phyloP scores from a whole-genome alignment of 2,329 filamentous ascomycete species.

The Colletotrichum endophyticum region DNA sequence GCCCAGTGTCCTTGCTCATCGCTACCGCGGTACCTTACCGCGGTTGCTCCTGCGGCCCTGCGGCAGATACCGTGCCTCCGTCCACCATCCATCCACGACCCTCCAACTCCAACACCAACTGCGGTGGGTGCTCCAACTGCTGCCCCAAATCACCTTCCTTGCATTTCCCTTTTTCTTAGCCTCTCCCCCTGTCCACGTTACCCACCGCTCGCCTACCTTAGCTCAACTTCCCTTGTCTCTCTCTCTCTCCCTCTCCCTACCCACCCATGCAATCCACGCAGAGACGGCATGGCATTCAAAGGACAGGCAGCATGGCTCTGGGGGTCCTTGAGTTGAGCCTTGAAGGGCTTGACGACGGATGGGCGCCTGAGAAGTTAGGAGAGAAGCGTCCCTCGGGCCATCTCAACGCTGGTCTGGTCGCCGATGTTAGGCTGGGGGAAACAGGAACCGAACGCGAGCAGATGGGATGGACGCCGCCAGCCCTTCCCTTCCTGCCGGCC shows the following conservation, averaged over 20 bases:
- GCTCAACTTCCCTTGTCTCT: background rate
- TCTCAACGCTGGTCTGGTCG: background rate
- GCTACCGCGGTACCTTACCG: slow-evolving; percentile 14
- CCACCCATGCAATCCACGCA: background rate
- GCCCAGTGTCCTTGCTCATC: background rate
- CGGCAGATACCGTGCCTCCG: slow-evolving; percentile 16
- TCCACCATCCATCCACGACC: background rate
- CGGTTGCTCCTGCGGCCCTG: background rate
- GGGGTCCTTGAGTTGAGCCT: background rate
- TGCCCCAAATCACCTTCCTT: background rate
- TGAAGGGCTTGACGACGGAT: background rate
- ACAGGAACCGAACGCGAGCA: background rate
- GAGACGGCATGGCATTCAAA: background rate
- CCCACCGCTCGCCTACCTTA: background rate
- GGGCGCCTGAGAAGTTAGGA: background rate
- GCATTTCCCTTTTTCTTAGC: background rate
- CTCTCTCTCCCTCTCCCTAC: background rate
- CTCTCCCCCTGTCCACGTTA: background rate
- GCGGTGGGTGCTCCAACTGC: background rate
- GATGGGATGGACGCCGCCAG: background rate
- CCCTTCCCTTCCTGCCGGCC: background rate
- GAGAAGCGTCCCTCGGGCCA: background rate
- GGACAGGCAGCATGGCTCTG: background rate
- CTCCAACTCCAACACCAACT: background rate
- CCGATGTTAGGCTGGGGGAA: background rate